These are phyloP conservation scores for Aspergillus ostianus DNA, from an alignment of 495 filamentous ascomycete species.

Conservation along the genomic window DNA sequence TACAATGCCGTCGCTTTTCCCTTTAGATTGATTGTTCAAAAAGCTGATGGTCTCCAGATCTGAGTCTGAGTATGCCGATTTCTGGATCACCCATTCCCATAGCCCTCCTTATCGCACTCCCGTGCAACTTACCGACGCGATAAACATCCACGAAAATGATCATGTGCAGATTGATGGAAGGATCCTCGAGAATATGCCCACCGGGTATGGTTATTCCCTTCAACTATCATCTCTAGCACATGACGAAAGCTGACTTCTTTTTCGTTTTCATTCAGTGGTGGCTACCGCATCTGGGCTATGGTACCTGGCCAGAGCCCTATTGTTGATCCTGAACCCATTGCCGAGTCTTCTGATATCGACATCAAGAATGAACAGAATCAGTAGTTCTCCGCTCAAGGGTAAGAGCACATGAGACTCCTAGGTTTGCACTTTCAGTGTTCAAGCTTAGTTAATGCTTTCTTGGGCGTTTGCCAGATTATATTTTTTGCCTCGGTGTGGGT, in stretches of 20 bases:
- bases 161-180: not conserved
- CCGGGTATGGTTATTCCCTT: not conserved
- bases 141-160: not conserved
- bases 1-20: not conserved
- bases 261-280: not conserved
- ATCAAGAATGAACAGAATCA: not conserved
- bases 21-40: not conserved
- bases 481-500: not conserved
- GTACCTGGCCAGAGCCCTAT: not conserved
- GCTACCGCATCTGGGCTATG: not conserved
- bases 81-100: not conserved
- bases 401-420: too few species aligned
- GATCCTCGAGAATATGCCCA: not conserved
- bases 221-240: not conserved
- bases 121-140: not conserved
- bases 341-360: not conserved
- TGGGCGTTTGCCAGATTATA: too few species aligned
- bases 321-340: not conserved
- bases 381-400: too few species aligned
- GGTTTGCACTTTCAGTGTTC: too few species aligned
- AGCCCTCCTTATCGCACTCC: not conserved
- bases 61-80: not conserved
- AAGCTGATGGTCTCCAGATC: not conserved
- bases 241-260: not conserved
- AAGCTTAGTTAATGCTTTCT: too few species aligned